Percentiles rank a stretch among this genome's conserved stretches.
phyloP scores from a whole-genome alignment of 2,329 filamentous ascomycete species.

The Pestalotiopsis fici region DNA sequence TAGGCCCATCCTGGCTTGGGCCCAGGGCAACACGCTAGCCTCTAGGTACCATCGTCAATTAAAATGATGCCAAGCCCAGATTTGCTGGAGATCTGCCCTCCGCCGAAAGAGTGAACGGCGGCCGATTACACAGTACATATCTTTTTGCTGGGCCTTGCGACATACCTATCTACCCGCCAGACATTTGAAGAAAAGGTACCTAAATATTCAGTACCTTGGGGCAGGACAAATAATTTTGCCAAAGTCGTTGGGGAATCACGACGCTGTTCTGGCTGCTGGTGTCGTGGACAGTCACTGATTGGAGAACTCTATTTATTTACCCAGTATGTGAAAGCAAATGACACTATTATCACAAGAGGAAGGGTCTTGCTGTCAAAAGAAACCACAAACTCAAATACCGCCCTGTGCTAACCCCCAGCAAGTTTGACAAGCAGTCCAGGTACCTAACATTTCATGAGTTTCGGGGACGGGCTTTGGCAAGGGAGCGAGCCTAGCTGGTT shows the following conservation, averaged over 20 bases:
- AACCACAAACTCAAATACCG: background rate
- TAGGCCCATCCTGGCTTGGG: background rate
- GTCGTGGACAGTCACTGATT: background rate
- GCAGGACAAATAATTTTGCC: no score
- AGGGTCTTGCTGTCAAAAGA: background rate
- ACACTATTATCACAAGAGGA: background rate
- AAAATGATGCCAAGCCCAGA: background rate
- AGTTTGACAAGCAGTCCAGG: background rate
- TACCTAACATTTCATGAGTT: no score
- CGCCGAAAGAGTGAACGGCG: background rate
- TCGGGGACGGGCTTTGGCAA: background rate
- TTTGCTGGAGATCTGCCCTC: background rate
- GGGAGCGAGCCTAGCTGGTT: background rate
- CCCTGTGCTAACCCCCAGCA: background rate
- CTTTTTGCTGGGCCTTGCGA: no score
- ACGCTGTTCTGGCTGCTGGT: no score
- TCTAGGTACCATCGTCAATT: background rate
- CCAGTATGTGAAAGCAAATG: background rate
- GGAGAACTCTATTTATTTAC: background rate
- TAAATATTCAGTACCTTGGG: no score
- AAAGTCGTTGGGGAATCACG: no score
- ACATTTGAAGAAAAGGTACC: no score
- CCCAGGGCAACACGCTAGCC: background rate
- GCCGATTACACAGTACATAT: background rate
- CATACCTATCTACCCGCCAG: no score